Base-by-base conservation (phyloP, 805 yeast genomes). In the Saturnispora kantuleensis region DNA sequence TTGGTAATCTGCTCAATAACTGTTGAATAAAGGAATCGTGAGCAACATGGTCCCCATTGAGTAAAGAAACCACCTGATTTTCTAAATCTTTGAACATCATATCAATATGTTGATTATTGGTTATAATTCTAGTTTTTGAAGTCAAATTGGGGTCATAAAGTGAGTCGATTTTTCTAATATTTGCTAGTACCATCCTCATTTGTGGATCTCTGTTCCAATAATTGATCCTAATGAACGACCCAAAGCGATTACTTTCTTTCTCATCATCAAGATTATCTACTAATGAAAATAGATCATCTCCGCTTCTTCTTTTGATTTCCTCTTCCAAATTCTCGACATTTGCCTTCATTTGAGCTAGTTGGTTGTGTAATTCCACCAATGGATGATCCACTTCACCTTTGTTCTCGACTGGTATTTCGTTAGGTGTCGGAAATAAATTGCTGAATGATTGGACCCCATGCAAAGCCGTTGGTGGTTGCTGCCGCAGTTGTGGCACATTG, bases 1-100 rank as follows among this genome's bases (percentile, higher is more conserved):
- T 44, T 2, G 68, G 67, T 11, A 64, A 39, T 3, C 45, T 43
- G 16, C 37, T n/a, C 9, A 45, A 44, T 42, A 58, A 44, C 18
- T 47, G 11, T 17, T 44, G 39, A 17, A 44, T 15, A 3, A 37
- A 10, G 11, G 31, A 40, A 10, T 17, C 13, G 5, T 18, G 33
- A 21, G 31, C 33, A 12, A 17, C 16, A 2, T 17, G 30, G n/a
- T 28, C n/a, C 10, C 31, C 34, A 13, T 12, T 31, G 34, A 26
- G 21, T 2, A 16, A 7, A 9, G 38, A 31, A 30, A 34, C 46
- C 15, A 32, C 33, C 36, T 38, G 34, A 32, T 34, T 45, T 31
- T 31, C 50, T 36, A 48, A 46, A 11, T 47, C 51, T 32, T 47
- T 47, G 21, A 47, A 39, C 13, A 45, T 35, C 18, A 41, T 32